Evolutionary conservation across 2,329 filamentous ascomycete genomes (phyloP), one percentile per base, ranked within the genome.

Genomic region (Microcyclosporella mali): DNA sequence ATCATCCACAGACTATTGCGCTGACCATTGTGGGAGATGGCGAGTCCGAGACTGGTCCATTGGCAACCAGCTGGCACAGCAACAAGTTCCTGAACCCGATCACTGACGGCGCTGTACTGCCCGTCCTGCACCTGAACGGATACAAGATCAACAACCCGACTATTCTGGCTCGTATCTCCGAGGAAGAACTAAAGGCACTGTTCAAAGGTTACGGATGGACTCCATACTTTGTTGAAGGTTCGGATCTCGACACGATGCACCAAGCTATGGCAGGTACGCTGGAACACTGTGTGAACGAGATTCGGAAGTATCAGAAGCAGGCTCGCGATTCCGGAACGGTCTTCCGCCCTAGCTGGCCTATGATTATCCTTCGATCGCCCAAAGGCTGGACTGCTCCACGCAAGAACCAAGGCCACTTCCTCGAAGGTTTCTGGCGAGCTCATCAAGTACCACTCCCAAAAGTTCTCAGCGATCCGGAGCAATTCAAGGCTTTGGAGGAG

Each of bases 61-160:
- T 88, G 34, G 85, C 85, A 18, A 86, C 85, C 1, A 81, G 81
- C 43, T 89, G 85, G 85, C 85, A 89, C 66, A 84, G 81, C 65
- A 88, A 77, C 59, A 89, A 89, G 63, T 88, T 88, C 66, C 73
- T 89, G 51, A 88, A 88, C 59, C 85, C 85, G 3, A 82, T 85
- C 53, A 82, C 77, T 0, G 84, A 88, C 56, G 85, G 85, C 21
- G 85, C 84, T 29, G 85, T 89, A 6, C 72, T 89, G 1, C 85
- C 85, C 0, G 79, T 89, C 4, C 73, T 89, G 9, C 84, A 89
- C 62, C 71, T 89, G 27, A 89, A 89, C 56, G 85, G 85, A 35
- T 89, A 88, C 74, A 89, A 89, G 71, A 88, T 88, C 70, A 85
- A 86, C 70, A 86, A 87, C 64, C 83, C 83, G 7, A 88, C 81